Evolutionary conservation across 495 filamentous ascomycete species (phyloP), one percentile per base, ranked within the genome.

Genomic region (Hypoxylon trugodes): DNA sequence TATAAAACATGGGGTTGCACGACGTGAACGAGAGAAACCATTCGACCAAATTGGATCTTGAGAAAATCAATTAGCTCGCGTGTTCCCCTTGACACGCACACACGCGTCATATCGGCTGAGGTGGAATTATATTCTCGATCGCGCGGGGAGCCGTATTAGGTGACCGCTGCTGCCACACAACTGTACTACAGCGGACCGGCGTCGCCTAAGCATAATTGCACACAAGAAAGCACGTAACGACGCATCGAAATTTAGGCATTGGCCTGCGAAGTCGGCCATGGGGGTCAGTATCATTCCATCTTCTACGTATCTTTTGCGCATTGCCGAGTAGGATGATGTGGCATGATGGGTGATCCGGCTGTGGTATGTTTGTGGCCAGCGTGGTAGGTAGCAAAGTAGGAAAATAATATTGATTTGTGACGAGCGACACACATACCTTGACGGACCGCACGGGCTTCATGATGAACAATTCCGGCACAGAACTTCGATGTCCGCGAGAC

Each of bases 1-100:
- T 67, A 67, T 59, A 67, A 62, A 53, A 59, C 58, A 58, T 67
- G 49, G 38, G 53, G 57, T 67, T 62, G 58, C 58, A 67, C 64
- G 22, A 67, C 64, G 64, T 62, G 36, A 24, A 24, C 16, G 18
- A 26, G n/a, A 32, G 12, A 19, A 8, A 22, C 33, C 12, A 26
- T 21, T 51, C 19, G 36, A 52, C 47, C 56, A 50, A 56, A 57
- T 4, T 37, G 57, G 41, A 46, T 32, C 10, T 24, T 35, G 19
- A 21, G 37, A 45, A 35, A 35, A n/a, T 2, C 46, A 53, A 46
- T 38, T 53, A 50, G 35, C 53, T 56, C 60, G 60, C 52, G 60
- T 64, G 60, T 48, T 50, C 16, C 12, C 32, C 45, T 10, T 19
- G 15, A 6, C 26, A 32, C 43, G 36, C 35, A 16, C 42, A 41